phyloP scores from a whole-genome alignment of 441 rosid genomes.

The Kokia cookei region DNA sequence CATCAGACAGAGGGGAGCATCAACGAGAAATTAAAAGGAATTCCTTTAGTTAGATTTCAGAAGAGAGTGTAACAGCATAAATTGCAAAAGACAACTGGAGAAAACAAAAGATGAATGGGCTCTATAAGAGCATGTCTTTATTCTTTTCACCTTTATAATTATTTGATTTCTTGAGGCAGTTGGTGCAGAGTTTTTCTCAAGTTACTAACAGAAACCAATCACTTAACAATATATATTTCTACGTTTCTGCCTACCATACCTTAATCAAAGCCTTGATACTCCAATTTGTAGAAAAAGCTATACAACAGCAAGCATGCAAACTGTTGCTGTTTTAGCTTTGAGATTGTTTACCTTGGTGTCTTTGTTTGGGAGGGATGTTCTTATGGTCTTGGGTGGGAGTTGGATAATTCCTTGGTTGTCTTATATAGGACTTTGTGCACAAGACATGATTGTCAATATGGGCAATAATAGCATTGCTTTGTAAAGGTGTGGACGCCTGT shows the following conservation, averaged over 20 bases:
- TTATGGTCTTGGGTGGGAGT: background rate
- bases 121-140: background rate
- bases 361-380: background rate
- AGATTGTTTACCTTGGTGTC: background rate
- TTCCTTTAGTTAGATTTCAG: background rate
- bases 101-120: background rate
- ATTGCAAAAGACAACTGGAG: background rate
- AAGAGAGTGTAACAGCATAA: background rate
- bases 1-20: constrained; percentile 16
- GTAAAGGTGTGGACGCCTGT: background rate
- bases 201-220: background rate
- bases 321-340: background rate
- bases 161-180: background rate
- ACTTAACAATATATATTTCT: background rate
- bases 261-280: background rate
- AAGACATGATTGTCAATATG: background rate
- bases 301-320: background rate
- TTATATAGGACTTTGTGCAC: background rate
- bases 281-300: background rate
- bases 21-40: background rate
- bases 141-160: background rate
- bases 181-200: background rate
- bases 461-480: background rate
- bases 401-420: background rate
- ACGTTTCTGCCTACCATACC: background rate